These are phyloP conservation scores for Blastobotrys terrestris DNA, from an alignment of 805 yeast genomes.

Conservation along the genomic window DNA sequence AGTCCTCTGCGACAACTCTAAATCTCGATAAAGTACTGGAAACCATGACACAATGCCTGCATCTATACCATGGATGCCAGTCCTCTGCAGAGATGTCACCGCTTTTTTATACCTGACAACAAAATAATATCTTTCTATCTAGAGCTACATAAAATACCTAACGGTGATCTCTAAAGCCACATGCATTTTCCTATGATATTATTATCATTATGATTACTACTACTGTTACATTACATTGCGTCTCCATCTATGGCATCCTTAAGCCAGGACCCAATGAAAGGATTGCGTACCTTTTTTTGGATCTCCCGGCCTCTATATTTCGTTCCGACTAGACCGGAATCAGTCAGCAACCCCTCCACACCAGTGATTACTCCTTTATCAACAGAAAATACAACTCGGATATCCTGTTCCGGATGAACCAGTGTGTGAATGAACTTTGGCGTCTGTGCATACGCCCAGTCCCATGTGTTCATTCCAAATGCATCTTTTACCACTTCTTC, in stretches of 20 bases:
- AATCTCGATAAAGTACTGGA: neutral
- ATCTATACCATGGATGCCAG: neutral
- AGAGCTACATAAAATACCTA: neutral
- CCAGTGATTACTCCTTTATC: conserved; percentile 39
- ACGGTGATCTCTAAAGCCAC: neutral
- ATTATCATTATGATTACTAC: neutral
- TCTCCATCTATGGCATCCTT: conserved; percentile 1
- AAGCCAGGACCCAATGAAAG: neutral
- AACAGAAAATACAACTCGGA: conserved; percentile 38
- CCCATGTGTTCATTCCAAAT: conserved; percentile 47
- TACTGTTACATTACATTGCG: neutral
- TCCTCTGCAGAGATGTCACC: neutral
- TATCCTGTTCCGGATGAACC: conserved; percentile 29
- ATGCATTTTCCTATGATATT: too few species aligned
- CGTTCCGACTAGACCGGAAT: neutral
- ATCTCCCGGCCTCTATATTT: neutral
- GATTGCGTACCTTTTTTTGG: neutral
- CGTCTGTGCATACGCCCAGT: conserved; percentile 72
- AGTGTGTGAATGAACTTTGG: conserved; percentile 63
- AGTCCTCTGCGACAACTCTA: neutral
- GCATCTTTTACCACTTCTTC: conserved; percentile 19
- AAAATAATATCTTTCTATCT: neutral
- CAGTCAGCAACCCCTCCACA: neutral
- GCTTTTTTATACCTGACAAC: neutral
- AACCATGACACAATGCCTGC: neutral